These are phyloP conservation scores for Paxillus ammoniavirescens DNA, from an alignment of 768 basidiomycete genomes.

Conservation along the genomic window DNA sequence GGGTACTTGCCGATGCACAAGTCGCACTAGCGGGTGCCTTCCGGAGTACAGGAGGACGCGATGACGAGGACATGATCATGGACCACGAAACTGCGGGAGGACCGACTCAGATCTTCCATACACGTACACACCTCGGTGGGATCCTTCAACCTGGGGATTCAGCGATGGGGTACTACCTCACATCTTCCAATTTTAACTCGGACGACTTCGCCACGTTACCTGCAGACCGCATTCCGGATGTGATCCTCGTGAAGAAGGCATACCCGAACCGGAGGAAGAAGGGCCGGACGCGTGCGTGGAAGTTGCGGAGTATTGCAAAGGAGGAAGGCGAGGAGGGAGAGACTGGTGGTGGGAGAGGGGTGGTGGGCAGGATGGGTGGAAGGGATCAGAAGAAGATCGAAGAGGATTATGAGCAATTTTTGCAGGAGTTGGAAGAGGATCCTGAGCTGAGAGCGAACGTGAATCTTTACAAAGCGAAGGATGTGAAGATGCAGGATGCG, in stretches of 20 bases:
- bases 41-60: constrained; percentile 46
- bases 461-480: constrained; percentile 78
- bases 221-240: constrained; percentile 74
- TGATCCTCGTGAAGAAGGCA: constrained; percentile 91
- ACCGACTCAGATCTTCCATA: constrained; percentile 85
- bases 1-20: constrained; percentile 84
- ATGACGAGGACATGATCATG: constrained; percentile 52
- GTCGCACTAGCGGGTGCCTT: constrained; percentile 85
- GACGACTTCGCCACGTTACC: constrained; percentile 74
- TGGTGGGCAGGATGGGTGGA: constrained; percentile 89
- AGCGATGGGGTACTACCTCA: constrained; percentile 86
- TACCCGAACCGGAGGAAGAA: constrained; percentile 95
- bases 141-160: constrained; percentile 95
- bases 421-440: constrained; percentile 93
- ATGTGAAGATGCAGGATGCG: constrained; percentile 52
- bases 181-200: constrained; percentile 90
- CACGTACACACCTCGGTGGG: constrained; percentile 93
- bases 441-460: constrained; percentile 84
- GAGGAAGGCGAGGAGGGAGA: constrained; percentile 88
- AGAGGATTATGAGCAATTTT: constrained; percentile 94
- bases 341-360: constrained; percentile 71
- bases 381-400: constrained; percentile 91
- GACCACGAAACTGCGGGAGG: constrained; percentile 59
- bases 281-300: constrained; percentile 81
- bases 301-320: constrained; percentile 88